phyloP scores from a whole-genome alignment of 768 basidiomycete species.

The Phylloporus sp. region DNA sequence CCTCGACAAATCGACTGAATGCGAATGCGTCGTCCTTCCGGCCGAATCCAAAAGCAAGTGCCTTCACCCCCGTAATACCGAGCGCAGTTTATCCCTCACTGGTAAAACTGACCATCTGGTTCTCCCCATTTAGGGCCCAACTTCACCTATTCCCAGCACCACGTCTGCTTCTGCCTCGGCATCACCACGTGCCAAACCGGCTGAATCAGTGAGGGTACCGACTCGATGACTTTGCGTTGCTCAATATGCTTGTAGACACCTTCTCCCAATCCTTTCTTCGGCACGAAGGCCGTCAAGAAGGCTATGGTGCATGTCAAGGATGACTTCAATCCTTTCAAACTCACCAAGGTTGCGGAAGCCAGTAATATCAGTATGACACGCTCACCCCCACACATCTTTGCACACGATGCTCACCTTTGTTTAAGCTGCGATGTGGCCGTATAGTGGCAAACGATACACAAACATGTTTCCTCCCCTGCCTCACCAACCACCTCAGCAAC shows the following conservation, averaged over 20 bases:
- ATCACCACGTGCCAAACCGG: conserved; percentile 58
- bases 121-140: conserved; percentile 36
- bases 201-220: conserved; percentile 43
- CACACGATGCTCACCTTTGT: conserved; percentile 2
- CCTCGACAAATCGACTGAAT: conserved; percentile 63
- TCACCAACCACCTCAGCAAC: conserved; percentile 58
- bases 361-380: conserved; percentile 60
- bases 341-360: conserved; percentile 74
- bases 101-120: conserved; percentile 17
- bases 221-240: background rate
- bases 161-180: conserved; percentile 43
- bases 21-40: conserved; percentile 89
- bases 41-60: conserved; percentile 75
- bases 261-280: conserved; percentile 86
- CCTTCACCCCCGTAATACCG: conserved; percentile 61
- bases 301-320: conserved; percentile 82
- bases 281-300: conserved; percentile 72
- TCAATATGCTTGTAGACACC: conserved; percentile 31
- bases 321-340: conserved; percentile 96
- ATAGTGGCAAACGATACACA: conserved; percentile 81
- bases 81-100: conserved; percentile 6
- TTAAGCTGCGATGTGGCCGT: conserved; percentile 78
- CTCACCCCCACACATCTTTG: background rate
- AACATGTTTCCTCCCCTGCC: conserved; percentile 66
- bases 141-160: conserved; percentile 42